Percentiles rank a stretch among this genome's conserved stretches.
Evolutionary conservation across 2,329 filamentous ascomycete species (phyloP).

Genomic region (Aureobasidium sp.): DNA sequence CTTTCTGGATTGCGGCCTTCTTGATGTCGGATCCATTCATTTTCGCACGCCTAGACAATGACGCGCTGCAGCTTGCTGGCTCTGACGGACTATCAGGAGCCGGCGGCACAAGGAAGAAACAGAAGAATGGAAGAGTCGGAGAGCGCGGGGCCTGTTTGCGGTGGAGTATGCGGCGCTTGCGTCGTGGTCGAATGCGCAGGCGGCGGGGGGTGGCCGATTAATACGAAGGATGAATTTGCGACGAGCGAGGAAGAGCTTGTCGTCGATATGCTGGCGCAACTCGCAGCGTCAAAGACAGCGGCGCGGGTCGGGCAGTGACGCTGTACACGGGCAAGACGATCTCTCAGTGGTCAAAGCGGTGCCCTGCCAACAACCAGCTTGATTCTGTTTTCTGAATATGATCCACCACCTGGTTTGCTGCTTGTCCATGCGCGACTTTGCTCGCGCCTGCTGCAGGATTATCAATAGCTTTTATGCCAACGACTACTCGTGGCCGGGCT

Average conservation of each 20-base stretch:
- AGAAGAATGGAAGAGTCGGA: conserved; percentile 4
- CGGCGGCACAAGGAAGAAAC: not conserved
- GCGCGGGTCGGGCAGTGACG: not conserved
- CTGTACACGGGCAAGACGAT: not conserved
- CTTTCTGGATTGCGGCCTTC: conserved; percentile 59
- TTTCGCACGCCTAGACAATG: not conserved
- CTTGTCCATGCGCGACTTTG: conserved; percentile 3
- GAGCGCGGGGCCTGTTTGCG: not conserved
- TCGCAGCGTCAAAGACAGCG: conserved; percentile 6
- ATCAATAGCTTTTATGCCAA: not conserved
- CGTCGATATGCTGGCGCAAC: conserved; percentile 3
- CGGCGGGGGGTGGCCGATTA: not conserved
- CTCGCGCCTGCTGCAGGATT: not conserved
- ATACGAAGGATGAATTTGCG: not conserved
- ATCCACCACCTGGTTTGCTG: not conserved
- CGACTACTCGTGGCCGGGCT: conserved; percentile 4
- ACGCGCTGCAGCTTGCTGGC: not conserved
- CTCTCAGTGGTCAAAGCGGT: conserved; percentile 1
- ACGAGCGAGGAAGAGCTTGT: not conserved
- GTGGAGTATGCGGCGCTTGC: not conserved
- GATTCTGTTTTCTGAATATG: not conserved
- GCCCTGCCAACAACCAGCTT: not conserved
- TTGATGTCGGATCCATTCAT: conserved; percentile 61
- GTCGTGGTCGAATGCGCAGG: not conserved
- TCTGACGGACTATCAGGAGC: conserved; percentile 1